A percentile compares a stretch with the other conserved stretches of the same genome.
Evolutionary conservation across 768 basidiomycete genomes (phyloP).

Genomic region (Tulasnella sp.): DNA sequence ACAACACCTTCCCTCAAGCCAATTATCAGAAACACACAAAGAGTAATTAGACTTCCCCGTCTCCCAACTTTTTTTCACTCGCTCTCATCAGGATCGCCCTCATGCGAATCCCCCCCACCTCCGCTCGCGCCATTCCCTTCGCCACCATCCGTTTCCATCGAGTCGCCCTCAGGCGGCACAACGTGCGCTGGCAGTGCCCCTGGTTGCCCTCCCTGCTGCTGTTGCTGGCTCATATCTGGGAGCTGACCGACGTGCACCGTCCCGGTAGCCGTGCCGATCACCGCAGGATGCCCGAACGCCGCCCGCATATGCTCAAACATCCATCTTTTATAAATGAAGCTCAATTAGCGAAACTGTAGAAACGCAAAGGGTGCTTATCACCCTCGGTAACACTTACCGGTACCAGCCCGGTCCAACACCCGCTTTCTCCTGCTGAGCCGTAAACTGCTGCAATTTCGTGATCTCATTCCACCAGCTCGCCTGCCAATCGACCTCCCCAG

Average conservation of each 20-base stretch:
- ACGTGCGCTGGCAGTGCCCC: background rate
- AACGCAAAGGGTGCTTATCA: background rate
- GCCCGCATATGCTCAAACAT: conserved; percentile 19
- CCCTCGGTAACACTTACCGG: conserved; percentile 4
- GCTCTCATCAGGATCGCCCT: background rate
- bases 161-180: background rate
- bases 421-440: conserved; percentile 72
- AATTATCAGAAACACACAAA: too few species aligned
- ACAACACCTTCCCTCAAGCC: background rate
- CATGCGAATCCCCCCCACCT: background rate
- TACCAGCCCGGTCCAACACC: conserved; percentile 80
- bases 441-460: conserved; percentile 60
- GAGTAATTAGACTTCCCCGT: background rate
- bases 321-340: conserved; percentile 3
- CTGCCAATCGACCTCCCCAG: conserved; percentile 46
- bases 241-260: conserved; percentile 15
- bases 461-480: conserved; percentile 75
- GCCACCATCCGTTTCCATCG: background rate
- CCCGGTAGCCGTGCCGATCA: conserved; percentile 4
- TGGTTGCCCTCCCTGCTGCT: background rate
- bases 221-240: background rate
- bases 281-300: conserved; percentile 17
- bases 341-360: background rate
- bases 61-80: background rate
- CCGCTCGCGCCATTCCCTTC: background rate